Conservation (phyloP, 2,329 filamentous ascomycete genomes). For the Metarhizium sp. region DNA sequence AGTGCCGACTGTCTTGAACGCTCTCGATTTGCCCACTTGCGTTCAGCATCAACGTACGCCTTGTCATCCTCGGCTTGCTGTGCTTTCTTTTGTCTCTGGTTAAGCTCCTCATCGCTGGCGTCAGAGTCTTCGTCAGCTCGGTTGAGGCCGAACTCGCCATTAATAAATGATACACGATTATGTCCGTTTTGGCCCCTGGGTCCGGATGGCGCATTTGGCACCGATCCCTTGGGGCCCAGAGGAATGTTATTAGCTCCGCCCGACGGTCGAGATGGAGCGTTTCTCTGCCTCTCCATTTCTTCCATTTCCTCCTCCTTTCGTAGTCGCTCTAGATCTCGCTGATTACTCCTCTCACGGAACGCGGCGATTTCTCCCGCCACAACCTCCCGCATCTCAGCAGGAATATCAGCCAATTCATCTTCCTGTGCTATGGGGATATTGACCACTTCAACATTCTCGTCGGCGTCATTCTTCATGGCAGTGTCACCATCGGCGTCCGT, state of each 20-base stretch:
- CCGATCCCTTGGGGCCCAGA: constrained; percentile 28
- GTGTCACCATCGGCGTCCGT: constrained; percentile 58
- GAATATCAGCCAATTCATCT: constrained; percentile 91
- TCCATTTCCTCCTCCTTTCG: constrained; percentile 89
- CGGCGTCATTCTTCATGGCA: constrained; percentile 56
- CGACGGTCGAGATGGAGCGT: constrained; percentile 52
- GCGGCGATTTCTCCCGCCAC: constrained; percentile 90
- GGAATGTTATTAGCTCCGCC: constrained; percentile 50
- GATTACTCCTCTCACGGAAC: constrained; percentile 85
- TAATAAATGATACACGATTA: constrained; percentile 62
- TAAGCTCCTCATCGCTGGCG: constrained; percentile 78
- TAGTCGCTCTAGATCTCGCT: constrained; percentile 79
- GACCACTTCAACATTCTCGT: constrained; percentile 70
- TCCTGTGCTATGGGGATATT: constrained; percentile 83
- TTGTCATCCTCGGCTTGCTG: constrained; percentile 70
- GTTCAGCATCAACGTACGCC: constrained; percentile 73
- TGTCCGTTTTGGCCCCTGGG: constrained; percentile 56
- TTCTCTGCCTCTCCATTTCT: constrained; percentile 69
- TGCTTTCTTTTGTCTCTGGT: constrained; percentile 61
- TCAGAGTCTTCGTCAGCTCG: constrained; percentile 80
- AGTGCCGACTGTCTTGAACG: constrained; percentile 73
- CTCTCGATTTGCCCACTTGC: constrained; percentile 86
- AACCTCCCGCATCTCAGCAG: constrained; percentile 89
- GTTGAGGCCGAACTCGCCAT: constrained; percentile 57
- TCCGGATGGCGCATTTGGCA: constrained; percentile 65